A percentile compares a stretch with the other conserved stretches of the same genome.
Evolutionary conservation across 108 stramenopile species (phyloP).

Genomic region (Bacterosira constricta): DNA sequence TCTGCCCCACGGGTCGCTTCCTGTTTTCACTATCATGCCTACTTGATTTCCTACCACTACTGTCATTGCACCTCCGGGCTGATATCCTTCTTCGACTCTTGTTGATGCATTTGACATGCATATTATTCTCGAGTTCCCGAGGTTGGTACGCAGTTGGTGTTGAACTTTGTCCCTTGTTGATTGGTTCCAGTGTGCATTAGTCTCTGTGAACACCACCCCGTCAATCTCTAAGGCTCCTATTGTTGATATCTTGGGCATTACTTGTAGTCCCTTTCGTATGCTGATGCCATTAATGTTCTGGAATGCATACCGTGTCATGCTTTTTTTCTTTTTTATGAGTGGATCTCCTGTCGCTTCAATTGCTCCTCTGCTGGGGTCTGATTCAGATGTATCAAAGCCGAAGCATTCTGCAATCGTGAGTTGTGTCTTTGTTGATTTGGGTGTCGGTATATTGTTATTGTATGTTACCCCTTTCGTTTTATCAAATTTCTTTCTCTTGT

Average conservation of each 20-base stretch:
- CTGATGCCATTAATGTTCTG: constrained; percentile 6
- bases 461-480: too few relatives aligned
- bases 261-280: not conserved
- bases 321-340: not conserved
- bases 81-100: not conserved
- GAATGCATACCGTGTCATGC: not conserved
- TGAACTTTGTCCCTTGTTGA: not conserved
- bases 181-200: not conserved
- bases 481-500: too few relatives aligned
- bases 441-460: too few relatives aligned
- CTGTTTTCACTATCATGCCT: not conserved
- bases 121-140: too few relatives aligned
- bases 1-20: not conserved
- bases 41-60: not conserved
- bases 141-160: not conserved
- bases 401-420: too few relatives aligned
- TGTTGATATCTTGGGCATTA: not conserved
- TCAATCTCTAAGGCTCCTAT: not conserved
- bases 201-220: not conserved
- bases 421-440: too few relatives aligned
- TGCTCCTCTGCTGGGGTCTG: too few relatives aligned
- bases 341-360: constrained; percentile 5
- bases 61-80: constrained; percentile 4
- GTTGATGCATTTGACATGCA: too few relatives aligned
- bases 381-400: too few relatives aligned